These are phyloP conservation scores for Avena atlantica DNA, from an alignment of 176 grass and related monocot species.

Conservation along the genomic window DNA sequence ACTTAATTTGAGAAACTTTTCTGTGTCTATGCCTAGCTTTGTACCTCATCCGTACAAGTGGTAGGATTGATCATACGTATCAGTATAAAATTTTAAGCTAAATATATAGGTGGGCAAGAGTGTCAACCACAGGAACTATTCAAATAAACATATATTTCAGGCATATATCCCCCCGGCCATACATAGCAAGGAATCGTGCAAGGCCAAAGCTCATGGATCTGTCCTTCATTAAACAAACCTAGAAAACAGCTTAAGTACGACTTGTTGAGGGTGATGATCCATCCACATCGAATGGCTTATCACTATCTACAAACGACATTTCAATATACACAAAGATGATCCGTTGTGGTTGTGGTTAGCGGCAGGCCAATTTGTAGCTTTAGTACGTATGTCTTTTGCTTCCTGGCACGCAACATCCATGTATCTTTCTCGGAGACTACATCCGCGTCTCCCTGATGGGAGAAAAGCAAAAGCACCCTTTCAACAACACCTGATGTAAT, in stretches of 20 bases:
- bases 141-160: neutral
- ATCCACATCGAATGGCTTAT: neutral
- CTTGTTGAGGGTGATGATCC: neutral
- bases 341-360: no score
- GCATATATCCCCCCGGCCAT: neutral
- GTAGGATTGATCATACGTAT: no score
- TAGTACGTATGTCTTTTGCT: neutral
- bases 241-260: neutral
- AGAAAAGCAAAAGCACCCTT: constrained; percentile 18
- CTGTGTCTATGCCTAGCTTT: no score
- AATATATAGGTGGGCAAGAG: neutral
- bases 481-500: neutral
- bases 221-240: neutral
- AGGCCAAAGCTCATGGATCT: neutral
- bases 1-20: no score
- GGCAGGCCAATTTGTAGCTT: neutral
- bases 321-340: neutral
- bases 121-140: neutral
- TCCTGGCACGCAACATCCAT: neutral
- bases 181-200: neutral
- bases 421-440: neutral
- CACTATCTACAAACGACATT: neutral
- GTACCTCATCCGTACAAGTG: no score
- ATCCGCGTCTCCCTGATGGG: neutral
- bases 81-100: neutral